These are phyloP conservation scores for Penicillium silybi DNA, from an alignment of 495 filamentous ascomycete genomes.

Conservation along the genomic window DNA sequence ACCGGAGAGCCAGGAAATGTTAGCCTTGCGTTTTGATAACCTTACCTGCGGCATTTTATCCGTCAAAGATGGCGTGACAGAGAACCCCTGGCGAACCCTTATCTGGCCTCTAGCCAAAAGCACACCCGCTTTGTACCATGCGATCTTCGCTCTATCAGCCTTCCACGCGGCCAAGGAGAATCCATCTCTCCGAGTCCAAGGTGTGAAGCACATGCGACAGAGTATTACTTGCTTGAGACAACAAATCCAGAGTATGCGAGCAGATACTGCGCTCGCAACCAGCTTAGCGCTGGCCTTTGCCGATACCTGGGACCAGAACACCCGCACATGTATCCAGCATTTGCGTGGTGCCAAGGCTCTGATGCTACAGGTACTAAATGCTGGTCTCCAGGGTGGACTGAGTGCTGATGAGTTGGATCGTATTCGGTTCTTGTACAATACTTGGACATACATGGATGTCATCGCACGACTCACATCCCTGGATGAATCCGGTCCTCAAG, in stretches of 20 bases:
- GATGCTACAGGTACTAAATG: conserved; percentile 54
- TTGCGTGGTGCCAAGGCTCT: conserved; percentile 66
- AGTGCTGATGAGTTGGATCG: conserved; percentile 46
- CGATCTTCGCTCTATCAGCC: conserved; percentile 69
- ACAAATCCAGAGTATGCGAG: conserved; percentile 57
- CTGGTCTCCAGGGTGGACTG: conserved; percentile 30
- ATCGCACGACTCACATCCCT: conserved; percentile 70
- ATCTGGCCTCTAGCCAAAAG: conserved; percentile 68
- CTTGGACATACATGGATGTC: conserved; percentile 81
- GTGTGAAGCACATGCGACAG: conserved; percentile 69
- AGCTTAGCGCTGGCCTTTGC: conserved; percentile 71
- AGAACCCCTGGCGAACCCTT: conserved; percentile 75
- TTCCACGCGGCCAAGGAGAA: conserved; percentile 66
- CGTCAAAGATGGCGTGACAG: conserved; percentile 63
- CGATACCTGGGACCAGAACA: conserved; percentile 75
- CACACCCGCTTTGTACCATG: conserved; percentile 69
- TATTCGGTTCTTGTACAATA: conserved; percentile 69
- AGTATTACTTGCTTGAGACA: conserved; percentile 57
- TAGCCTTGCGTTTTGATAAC: conserved; percentile 64
- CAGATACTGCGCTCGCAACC: conserved; percentile 68
- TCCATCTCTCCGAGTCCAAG: conserved; percentile 56
- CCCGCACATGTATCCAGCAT: conserved; percentile 70
- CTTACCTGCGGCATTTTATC: conserved; percentile 76
- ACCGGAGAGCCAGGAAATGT: conserved; percentile 56
- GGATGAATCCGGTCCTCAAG: conserved; percentile 53